Base-by-base conservation (phyloP, 805 yeast species). In the Lachancea quebecensis region DNA sequence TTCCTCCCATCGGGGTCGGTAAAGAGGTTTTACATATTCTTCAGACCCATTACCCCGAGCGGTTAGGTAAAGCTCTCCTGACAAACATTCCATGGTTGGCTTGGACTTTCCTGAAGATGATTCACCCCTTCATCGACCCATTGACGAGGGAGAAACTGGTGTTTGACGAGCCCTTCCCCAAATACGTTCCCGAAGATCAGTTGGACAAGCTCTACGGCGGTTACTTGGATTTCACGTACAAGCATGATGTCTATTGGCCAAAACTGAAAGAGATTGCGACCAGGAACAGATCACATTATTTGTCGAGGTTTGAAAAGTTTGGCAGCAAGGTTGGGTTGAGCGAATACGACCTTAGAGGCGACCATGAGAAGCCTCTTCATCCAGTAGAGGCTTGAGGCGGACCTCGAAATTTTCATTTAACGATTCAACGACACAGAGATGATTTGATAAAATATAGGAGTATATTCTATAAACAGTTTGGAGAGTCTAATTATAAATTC, bases 31-130 rank as follows among this genome's bases (percentile, higher is more conserved):
- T 93, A 53, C 87, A 85, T 64, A 93, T 93, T 62, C 71, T 93
- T 56, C 99, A 93, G 68, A 89, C 95, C 10, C 99, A 93, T 66
- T 93, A 93, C 64, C 99, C 99, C 3, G 99, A 93, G 64, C 78
- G 99, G 57, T 73, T 93, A 48, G 99, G 99, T 34, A 84, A 82
- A 60, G 97, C 97, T 0, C 72, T 90, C 39, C 72, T 93, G 44
- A 86, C 95, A 40, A 91, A 93, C 65, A 89, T 93, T 53, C 98
- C 98, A 11, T 85, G 93, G 78, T 67, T 90, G 45, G 98, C 90
- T 6, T 85, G 95, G 86, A 82, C 96, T 9, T 93, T 93, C 58
- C 70, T 93, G 54, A 90, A 85, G 68, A 69, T 93, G 51, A 90
- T 91, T 52, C 87, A 86, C 57, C 99, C 99, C 4, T 93, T 93